Percentiles rank a stretch among this genome's conserved stretches.
Conservation (phyloP, 805 yeast genomes). For the Yamadazyma ubonensis region DNA sequence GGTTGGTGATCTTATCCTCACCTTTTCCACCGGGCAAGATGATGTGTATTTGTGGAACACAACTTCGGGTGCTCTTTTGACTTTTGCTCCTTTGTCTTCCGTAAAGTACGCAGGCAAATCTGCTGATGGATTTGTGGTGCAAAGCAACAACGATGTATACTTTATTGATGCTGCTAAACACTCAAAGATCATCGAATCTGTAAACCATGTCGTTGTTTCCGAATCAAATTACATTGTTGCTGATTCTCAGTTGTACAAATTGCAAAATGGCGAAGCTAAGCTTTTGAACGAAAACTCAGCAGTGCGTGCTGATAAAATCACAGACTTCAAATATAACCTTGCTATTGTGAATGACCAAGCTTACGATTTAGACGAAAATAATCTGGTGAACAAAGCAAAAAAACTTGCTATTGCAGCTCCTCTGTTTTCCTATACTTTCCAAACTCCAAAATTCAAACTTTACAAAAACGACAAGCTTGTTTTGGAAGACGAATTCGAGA, state of each 20-base stretch:
- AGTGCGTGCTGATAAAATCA: slow-evolving; percentile 8
- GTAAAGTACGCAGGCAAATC: slow-evolving; percentile 1
- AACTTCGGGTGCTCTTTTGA: slow-evolving; percentile 3
- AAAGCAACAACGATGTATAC: neutral
- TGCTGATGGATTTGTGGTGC: slow-evolving; percentile 9
- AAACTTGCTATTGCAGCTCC: slow-evolving; percentile 6
- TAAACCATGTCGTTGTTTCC: slow-evolving; percentile 8
- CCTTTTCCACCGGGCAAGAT: neutral
- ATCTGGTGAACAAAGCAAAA: slow-evolving; percentile 2
- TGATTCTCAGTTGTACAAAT: slow-evolving; percentile 5
- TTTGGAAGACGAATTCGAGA: slow-evolving; percentile 12
- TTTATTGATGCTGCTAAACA: neutral
- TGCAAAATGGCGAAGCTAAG: neutral
- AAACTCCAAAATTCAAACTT: slow-evolving; percentile 6
- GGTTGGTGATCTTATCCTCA: neutral
- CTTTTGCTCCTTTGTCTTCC: neutral
- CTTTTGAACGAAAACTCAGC: neutral
- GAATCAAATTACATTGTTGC: slow-evolving; percentile 12
- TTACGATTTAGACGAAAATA: slow-evolving; percentile 7
- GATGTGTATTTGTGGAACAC: slow-evolving; percentile 9
- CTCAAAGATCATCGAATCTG: neutral
- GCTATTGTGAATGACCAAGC: slow-evolving; percentile 3
- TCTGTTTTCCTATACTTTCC: slow-evolving; percentile 10
- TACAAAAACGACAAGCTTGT: slow-evolving; percentile 8
- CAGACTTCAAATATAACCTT: neutral